Evolutionary conservation across 2,329 filamentous ascomycete genomes (phyloP).

Genomic region (Fusarium nanum): DNA sequence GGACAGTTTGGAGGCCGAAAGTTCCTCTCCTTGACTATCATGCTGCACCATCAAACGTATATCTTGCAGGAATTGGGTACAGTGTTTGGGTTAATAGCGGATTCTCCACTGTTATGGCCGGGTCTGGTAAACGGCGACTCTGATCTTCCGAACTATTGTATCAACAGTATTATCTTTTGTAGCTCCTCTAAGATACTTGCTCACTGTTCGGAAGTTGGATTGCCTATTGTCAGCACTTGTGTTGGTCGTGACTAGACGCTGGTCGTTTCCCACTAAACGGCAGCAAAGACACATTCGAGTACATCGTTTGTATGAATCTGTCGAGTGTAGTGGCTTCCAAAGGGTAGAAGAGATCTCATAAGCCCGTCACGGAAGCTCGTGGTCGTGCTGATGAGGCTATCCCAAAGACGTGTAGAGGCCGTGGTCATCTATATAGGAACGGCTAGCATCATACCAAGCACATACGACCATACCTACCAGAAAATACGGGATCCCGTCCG

Average conservation of each 20-base stretch:
- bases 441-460: rapidly evolving
- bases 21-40: not conserved
- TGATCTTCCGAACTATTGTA: not conserved
- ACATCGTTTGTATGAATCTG: too few species aligned
- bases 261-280: not conserved
- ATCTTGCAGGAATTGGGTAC: not conserved
- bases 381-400: not conserved
- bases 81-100: not conserved
- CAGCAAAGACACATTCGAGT: not conserved
- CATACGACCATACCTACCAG: not conserved
- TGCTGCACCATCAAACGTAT: not conserved
- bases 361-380: not conserved
- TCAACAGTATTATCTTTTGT: rapidly evolving
- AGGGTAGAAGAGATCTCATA: not conserved
- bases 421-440: rapidly evolving
- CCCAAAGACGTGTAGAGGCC: not conserved
- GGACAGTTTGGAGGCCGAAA: not conserved
- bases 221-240: too few species aligned
- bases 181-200: too few species aligned
- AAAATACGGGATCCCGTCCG: too few species aligned
- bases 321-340: too few species aligned
- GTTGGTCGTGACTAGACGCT: not conserved
- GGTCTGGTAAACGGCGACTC: not conserved
- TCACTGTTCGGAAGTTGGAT: too few species aligned
- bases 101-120: not conserved